A percentile compares a stretch with the other conserved stretches of the same genome.
phyloP scores from a whole-genome alignment of 1,284 basidiomycete genomes.

The Puccinia polysora region DNA sequence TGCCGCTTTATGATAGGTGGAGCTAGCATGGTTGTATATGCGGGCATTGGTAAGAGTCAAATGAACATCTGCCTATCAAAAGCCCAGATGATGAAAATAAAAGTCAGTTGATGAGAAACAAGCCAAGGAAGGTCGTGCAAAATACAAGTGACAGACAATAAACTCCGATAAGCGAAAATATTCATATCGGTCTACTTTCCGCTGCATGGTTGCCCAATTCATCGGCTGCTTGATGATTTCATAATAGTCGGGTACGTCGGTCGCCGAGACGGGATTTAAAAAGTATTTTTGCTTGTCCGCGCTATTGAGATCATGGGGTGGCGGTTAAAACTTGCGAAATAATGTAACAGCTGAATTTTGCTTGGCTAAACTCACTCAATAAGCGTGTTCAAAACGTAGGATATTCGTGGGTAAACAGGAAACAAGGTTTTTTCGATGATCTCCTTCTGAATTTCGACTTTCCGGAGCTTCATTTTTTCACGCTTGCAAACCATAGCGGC shows the following conservation, averaged over 20 bases:
- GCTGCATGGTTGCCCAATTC: conserved; percentile 77
- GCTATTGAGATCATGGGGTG: conserved; percentile 55
- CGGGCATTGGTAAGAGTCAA: conserved; percentile 83
- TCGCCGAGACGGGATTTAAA: conserved; percentile 70
- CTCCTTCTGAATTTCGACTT: conserved; percentile 66
- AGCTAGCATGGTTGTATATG: conserved; percentile 74
- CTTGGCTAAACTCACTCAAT: conserved; percentile 61
- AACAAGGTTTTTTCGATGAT: conserved; percentile 66
- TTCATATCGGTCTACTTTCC: conserved; percentile 69
- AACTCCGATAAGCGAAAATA: conserved; percentile 74
- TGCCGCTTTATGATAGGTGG: conserved; percentile 69
- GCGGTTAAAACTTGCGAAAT: conserved; percentile 17
- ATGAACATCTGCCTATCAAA: conserved; percentile 66
- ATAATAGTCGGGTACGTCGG: conserved; percentile 85
- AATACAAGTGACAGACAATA: conserved; percentile 45
- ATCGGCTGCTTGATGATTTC: conserved; percentile 81
- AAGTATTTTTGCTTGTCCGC: conserved; percentile 71
- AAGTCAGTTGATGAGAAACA: conserved; percentile 7
- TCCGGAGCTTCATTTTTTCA: conserved; percentile 74
- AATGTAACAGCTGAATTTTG: neutral
- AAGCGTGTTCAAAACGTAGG: conserved; percentile 67
- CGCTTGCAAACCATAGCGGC: conserved; percentile 71
- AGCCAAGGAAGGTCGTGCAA: conserved; percentile 12
- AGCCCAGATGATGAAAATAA: conserved; percentile 58
- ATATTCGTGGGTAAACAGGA: conserved; percentile 63